Evolutionary conservation across 1,284 basidiomycete species (phyloP), one percentile per base, ranked within the genome.

Genomic region (Lignosus rhinocerotis): DNA sequence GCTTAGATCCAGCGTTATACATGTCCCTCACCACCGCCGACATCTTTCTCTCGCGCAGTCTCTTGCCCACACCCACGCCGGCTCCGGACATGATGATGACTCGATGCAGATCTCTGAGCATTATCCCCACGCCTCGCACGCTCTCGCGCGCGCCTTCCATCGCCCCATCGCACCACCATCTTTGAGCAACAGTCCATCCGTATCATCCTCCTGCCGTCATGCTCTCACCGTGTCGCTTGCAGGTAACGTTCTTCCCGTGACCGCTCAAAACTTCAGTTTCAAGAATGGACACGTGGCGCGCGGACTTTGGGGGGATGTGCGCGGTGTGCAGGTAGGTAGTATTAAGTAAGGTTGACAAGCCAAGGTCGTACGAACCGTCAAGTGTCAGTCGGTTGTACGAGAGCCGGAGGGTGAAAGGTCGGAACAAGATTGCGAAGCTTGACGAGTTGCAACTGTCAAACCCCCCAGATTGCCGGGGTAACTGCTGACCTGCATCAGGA

Each of bases 371-470:
- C 25, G 25, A 2, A 25, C 25, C 25, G 25, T 25, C 2, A 25
- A 25, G 4, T 25, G 25, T 25, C 25, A 25, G 25, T 25, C 25
- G 25, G 25, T 25, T 2, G 3, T 31, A 11, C 44, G 21, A 45
- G 44, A 6, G 10, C 21, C 44, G 19, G 16, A n/a, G 44, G 44
- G 19, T 45, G 25, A 30, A 45, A 30, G 44, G 44, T 45, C 44
- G 44, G 51, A 53, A 53, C 33, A 39, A 21, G n/a, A 46, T 1
- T 9, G 30, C 44, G 19, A 9, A 11, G 44, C 11, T 21, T 30
- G 44, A 9, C 19, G 16, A 45, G 44, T 45, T 45, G 44, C 44
- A 36, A 21, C 51, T 53, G 51, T 53, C 51, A 53, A 21, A 12
- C 19, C 21, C 21, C 19, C 30, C 42, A 53, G 51, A 53, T 53